These are phyloP conservation scores for Solanum medicagineum DNA, from an alignment of 257 asterid species.

Conservation along the genomic window DNA sequence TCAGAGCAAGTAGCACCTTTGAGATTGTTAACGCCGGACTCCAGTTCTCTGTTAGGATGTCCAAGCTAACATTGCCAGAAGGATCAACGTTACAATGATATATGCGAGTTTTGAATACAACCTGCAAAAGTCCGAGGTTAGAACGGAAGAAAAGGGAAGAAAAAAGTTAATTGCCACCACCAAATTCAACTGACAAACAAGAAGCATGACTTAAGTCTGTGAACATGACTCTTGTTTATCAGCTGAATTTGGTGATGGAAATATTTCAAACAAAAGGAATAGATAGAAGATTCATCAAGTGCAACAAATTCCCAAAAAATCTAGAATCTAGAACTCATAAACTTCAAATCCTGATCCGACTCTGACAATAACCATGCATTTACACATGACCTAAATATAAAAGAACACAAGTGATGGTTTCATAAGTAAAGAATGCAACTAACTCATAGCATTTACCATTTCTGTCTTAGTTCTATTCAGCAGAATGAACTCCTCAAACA, in stretches of 20 bases:
- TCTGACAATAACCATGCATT: background rate
- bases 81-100: constrained; percentile 86
- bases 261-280: background rate
- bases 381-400: background rate
- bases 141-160: constrained; percentile 3
- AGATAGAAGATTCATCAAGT: no score
- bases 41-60: constrained; percentile 88
- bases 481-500: background rate
- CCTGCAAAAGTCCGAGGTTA: constrained; percentile 61
- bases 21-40: constrained; percentile 94
- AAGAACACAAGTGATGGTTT: background rate
- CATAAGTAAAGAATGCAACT: background rate
- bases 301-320: no score
- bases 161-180: background rate
- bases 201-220: background rate
- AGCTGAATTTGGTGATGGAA: background rate
- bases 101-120: constrained; percentile 77
- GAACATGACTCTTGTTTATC: background rate
- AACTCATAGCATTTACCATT: background rate
- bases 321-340: background rate
- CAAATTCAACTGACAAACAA: background rate
- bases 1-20: constrained; percentile 65
- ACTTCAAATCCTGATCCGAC: background rate
- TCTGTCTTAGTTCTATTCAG: background rate
- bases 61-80: constrained; percentile 64